Evolutionary conservation across 495 filamentous ascomycete genomes (phyloP).

Genomic region (Hyaloscypha hepaticicola): DNA sequence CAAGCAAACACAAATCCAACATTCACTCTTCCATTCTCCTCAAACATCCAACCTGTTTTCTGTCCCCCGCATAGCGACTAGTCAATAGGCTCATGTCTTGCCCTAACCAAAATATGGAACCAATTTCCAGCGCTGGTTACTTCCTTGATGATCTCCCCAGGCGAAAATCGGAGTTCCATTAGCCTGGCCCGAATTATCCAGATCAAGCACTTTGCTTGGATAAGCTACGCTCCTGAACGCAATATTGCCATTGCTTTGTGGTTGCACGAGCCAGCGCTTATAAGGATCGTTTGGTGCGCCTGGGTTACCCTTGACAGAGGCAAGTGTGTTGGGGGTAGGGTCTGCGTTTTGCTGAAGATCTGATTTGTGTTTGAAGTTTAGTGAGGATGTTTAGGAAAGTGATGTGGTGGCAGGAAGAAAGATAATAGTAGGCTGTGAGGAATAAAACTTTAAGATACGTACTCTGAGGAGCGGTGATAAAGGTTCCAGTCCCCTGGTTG

Average conservation of each 20-base stretch:
- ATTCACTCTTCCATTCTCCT: background rate
- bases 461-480: background rate
- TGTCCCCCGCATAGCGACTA: background rate
- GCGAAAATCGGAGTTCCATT: background rate
- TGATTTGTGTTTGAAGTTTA: background rate
- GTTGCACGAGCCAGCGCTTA: background rate
- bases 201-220: background rate
- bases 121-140: background rate
- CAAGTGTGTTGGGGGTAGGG: background rate
- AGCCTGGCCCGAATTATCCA: background rate
- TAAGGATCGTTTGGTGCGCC: background rate
- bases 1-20: background rate
- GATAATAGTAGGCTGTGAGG: background rate
- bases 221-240: background rate
- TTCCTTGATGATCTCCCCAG: background rate
- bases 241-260: slow-evolving; percentile 3
- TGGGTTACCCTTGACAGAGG: background rate
- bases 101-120: slow-evolving; percentile 1
- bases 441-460: background rate
- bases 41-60: background rate
- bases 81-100: background rate
- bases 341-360: background rate
- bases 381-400: background rate
- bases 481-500: background rate
- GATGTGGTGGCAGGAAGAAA: background rate